phyloP scores from a whole-genome alignment of 805 yeast genomes.

The Yarrowia deformans region DNA sequence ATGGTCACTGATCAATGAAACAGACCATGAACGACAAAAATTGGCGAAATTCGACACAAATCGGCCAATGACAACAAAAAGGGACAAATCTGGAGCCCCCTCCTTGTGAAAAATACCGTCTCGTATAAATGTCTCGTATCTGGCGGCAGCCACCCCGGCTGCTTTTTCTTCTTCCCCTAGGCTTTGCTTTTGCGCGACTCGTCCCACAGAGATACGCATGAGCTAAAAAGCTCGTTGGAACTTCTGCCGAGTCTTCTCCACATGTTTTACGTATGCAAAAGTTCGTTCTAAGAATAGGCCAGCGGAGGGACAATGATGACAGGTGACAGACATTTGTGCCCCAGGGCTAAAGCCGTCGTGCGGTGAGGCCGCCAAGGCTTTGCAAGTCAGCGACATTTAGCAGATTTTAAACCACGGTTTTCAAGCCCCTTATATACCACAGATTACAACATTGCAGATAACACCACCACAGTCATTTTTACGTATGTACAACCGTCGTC shows the following conservation, averaged over 20 bases:
- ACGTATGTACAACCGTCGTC: no score
- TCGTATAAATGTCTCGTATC: background rate
- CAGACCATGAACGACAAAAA: no score
- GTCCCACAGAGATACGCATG: background rate
- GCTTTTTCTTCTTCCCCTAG: background rate
- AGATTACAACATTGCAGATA: no score
- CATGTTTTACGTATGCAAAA: slow-evolving; percentile 20
- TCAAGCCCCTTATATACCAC: no score
- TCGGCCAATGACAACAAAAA: no score
- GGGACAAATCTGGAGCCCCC: no score
- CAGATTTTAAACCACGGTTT: no score
- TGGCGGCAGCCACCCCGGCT: background rate
- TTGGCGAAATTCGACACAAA: no score
- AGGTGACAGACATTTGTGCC: background rate
- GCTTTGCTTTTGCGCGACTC: background rate
- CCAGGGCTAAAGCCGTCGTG: background rate
- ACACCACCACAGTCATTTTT: no score
- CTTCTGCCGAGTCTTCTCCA: slow-evolving; percentile 32
- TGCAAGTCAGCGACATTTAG: background rate
- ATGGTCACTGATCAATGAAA: no score
- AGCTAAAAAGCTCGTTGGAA: slow-evolving; percentile 3
- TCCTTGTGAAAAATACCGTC: no score
- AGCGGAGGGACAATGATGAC: background rate
- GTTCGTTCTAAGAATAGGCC: slow-evolving; percentile 22
- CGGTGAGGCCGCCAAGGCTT: background rate